Evolutionary conservation across 2,329 filamentous ascomycete genomes (phyloP).

Genomic region (Apiospora kogelbergensis): DNA sequence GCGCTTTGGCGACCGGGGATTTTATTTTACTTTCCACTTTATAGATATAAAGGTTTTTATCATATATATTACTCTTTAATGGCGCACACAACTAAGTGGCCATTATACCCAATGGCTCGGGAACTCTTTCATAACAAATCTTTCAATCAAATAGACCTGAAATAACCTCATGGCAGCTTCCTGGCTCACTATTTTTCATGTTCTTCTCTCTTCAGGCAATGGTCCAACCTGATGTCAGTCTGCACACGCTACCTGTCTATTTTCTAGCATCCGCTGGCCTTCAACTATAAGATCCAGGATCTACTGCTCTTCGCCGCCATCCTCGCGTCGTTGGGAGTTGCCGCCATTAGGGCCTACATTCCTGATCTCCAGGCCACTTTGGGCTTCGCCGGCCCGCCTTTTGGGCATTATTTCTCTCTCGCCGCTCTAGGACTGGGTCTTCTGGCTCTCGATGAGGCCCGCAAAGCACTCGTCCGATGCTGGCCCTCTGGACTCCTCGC

Average conservation of each 20-base stretch:
- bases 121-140: too few relatives aligned
- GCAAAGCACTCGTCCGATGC: slow-evolving; percentile 62
- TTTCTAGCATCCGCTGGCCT: slow-evolving; percentile 69
- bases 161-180: too few relatives aligned
- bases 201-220: slow-evolving; percentile 50
- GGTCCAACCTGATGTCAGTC: slow-evolving; percentile 72
- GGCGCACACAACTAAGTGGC: too few relatives aligned
- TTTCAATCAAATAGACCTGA: too few relatives aligned
- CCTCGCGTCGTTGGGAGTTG: slow-evolving; percentile 65
- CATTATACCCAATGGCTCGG: too few relatives aligned
- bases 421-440: slow-evolving; percentile 66
- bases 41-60: too few relatives aligned
- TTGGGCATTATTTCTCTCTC: slow-evolving; percentile 75
- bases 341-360: slow-evolving; percentile 69
- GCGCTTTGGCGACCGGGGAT: neutral
- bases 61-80: too few relatives aligned
- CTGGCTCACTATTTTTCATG: too few relatives aligned
- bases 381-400: slow-evolving; percentile 63
- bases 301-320: slow-evolving; percentile 70
- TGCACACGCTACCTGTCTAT: slow-evolving; percentile 65
- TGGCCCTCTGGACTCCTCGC: slow-evolving; percentile 58
- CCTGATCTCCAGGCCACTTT: slow-evolving; percentile 62
- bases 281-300: slow-evolving; percentile 66
- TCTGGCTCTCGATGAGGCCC: slow-evolving; percentile 64
- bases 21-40: neutral